Evolutionary conservation across 345 rosid genomes (phyloP).

Genomic region (Aurinia saxatilis): DNA sequence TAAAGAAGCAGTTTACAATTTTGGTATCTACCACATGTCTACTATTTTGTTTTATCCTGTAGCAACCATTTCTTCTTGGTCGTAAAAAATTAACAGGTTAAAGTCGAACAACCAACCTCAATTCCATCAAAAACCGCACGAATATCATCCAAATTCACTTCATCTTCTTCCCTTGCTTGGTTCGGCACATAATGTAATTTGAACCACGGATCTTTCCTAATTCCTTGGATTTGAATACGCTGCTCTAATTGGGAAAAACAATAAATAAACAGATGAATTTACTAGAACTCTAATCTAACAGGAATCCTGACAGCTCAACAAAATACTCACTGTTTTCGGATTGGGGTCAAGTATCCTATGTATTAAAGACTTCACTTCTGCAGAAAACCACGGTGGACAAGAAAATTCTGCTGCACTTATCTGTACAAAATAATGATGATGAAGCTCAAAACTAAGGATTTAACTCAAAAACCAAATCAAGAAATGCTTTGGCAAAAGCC

Average conservation of each 20-base stretch:
- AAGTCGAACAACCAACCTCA: conserved; percentile 47
- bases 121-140: conserved; percentile 75
- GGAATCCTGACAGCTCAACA: neutral
- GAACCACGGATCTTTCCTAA: conserved; percentile 69
- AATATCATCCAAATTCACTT: conserved; percentile 73
- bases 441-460: neutral
- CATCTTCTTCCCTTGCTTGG: conserved; percentile 41
- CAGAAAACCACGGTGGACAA: conserved; percentile 82
- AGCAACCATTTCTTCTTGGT: neutral
- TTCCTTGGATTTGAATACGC: conserved; percentile 63
- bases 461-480: neutral
- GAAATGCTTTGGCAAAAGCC: neutral
- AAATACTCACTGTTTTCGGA: conserved; percentile 72
- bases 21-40: neutral
- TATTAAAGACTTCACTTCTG: conserved; percentile 55
- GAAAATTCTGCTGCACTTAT: conserved; percentile 70
- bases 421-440: conserved; percentile 30
- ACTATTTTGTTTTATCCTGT: neutral
- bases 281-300: conserved; percentile 3
- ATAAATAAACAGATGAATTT: neutral
- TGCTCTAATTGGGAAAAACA: conserved; percentile 37
- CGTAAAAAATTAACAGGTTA: neutral
- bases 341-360: conserved; percentile 70
- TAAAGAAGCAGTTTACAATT: neutral
- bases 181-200: conserved; percentile 47